A percentile compares a stretch with the other conserved stretches of the same genome.
Evolutionary conservation across 192 early-diverging fungal genomes (phyloP).

Genomic region (Coemansia sp.): DNA sequence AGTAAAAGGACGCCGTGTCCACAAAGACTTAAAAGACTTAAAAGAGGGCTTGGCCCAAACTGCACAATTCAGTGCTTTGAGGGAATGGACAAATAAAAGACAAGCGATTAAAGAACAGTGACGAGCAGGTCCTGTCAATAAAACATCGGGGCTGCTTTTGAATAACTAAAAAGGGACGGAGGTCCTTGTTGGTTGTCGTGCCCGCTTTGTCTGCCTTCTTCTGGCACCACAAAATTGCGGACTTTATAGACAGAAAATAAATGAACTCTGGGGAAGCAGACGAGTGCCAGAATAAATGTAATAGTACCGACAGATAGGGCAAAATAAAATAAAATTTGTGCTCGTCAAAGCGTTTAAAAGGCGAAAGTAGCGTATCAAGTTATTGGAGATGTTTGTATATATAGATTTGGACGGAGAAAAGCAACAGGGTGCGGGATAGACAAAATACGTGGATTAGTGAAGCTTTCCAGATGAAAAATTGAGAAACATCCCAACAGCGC

Average conservation of each 20-base stretch:
- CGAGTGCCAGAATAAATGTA: not conserved
- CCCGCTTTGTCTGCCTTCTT: not conserved
- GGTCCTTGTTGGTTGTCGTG: too few species aligned
- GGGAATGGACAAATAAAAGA: too few species aligned
- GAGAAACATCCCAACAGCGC: not conserved
- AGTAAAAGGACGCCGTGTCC: too few species aligned
- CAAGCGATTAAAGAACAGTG: too few species aligned
- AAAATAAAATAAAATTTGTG: not conserved
- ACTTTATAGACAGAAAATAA: constrained; percentile 2
- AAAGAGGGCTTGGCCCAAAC: not conserved
- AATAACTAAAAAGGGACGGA: constrained; percentile 1
- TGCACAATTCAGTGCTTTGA: too few species aligned
- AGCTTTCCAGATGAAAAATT: not conserved
- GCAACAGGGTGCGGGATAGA: not conserved
- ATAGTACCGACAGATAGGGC: not conserved
- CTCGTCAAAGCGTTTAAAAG: too few species aligned
- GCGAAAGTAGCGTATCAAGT: too few species aligned
- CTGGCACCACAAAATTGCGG: not conserved
- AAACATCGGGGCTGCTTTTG: not conserved
- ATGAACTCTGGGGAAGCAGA: constrained; percentile 3
- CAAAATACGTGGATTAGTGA: not conserved
- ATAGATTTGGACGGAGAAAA: not conserved
- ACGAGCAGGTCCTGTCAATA: too few species aligned
- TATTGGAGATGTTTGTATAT: too few species aligned
- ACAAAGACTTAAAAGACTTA: not conserved